A percentile compares a stretch with the other conserved stretches of the same genome.
Evolutionary conservation across 768 basidiomycete species (phyloP).

Genomic region (Auricularia heimuer): DNA sequence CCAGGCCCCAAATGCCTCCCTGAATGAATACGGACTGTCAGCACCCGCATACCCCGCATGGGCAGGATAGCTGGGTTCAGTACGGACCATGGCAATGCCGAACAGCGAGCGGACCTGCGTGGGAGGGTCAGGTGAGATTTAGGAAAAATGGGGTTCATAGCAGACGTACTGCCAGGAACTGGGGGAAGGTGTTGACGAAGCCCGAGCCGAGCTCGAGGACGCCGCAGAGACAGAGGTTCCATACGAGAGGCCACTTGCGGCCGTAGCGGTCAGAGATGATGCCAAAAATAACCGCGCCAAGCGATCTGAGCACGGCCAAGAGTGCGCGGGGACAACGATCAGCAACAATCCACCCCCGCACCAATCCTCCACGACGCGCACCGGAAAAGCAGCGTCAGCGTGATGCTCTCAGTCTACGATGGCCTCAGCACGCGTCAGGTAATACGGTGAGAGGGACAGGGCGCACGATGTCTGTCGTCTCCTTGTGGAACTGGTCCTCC

Average conservation of each 20-base stretch:
- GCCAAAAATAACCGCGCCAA: constrained; percentile 22
- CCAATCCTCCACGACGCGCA: constrained; percentile 9
- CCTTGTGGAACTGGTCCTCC: not conserved
- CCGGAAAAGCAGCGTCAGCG: constrained; percentile 34
- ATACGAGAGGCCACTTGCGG: constrained; percentile 33
- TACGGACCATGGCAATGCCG: constrained; percentile 18
- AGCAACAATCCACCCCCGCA: not conserved
- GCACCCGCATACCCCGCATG: not conserved
- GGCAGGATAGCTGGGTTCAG: no score
- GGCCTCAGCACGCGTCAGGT: not conserved
- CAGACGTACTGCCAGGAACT: constrained; percentile 28
- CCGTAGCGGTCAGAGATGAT: constrained; percentile 31
- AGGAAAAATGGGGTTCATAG: constrained; percentile 19
- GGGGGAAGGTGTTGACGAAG: constrained; percentile 26
- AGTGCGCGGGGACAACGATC: not conserved
- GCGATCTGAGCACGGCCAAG: constrained; percentile 17
- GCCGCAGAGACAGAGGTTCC: constrained; percentile 23
- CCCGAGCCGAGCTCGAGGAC: constrained; percentile 23
- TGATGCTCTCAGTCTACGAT: constrained; percentile 20
- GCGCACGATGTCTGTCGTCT: constrained; percentile 6
- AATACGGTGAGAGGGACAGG: not conserved
- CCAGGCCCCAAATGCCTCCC: not conserved
- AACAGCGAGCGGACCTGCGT: constrained; percentile 11
- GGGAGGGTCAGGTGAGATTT: constrained; percentile 23
- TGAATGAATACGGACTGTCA: not conserved